Evolutionary conservation across 2,329 filamentous ascomycete species (phyloP), one percentile per base, ranked within the genome.

Genomic region (Parafenestella ontariensis): DNA sequence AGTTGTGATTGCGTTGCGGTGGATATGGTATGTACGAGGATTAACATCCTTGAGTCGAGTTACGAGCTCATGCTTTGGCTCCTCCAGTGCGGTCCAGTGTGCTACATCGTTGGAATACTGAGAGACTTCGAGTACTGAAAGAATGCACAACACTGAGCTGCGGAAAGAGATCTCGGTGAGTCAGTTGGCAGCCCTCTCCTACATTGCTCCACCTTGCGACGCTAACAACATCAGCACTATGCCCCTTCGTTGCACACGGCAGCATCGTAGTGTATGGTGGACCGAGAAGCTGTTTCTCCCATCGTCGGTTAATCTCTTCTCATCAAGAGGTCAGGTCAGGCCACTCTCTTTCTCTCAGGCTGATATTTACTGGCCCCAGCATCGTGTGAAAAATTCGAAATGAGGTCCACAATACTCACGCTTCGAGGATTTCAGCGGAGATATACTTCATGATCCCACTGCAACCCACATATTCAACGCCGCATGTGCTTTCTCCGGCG

Each of bases 401-500:
- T 11, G 11, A 24, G 36, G 8, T 40, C 36, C 36, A 40, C 36
- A 40, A 23, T 9, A 3, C 4, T 13, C 18, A 17, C 23, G 18
- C 8, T 24, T 17, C 23, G 18, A 17, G 4, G 13, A 34, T 34
- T 15, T 34, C 31, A 40, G 21, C 36, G 36, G 36, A 40, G 36
- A 40, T 40, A n/a, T 17, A 4, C 11, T 40, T 23, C 36, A 37
- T n/a, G 13, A 9, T 21, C 3, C n/a, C 13, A 40, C 6, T 40
- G 18, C 4, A 17, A n/a, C 21, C 36, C 36, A 40, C 36, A 21
- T 6, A 40, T 21, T 10, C 18, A 21, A 24, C n/a, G 28, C 8
- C 28, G 40, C 45, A 26, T 23, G 13, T 33, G 49, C 36, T 49
- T 52, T 56, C 48, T 53, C 54, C 52, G 52, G 46, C 11, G 20